Evolutionary conservation across 2,329 filamentous ascomycete genomes (phyloP).

Genomic region (Calycina herbarum): DNA sequence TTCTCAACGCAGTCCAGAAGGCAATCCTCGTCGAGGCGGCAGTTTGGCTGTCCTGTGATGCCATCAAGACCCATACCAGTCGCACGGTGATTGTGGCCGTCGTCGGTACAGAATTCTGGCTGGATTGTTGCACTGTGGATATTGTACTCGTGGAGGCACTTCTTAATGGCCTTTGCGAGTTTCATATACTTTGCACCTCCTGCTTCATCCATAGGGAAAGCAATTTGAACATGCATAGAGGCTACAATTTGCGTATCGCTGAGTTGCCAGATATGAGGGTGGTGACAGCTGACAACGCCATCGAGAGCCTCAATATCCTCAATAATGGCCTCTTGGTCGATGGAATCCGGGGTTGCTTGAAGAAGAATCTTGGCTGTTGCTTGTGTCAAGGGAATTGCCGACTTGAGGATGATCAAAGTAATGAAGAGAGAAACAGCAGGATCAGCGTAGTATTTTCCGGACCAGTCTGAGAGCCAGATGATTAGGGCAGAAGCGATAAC

Average conservation of each 20-base stretch:
- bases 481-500: constrained; percentile 80
- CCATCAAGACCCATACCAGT: constrained; percentile 30
- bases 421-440: constrained; percentile 92
- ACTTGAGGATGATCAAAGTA: constrained; percentile 73
- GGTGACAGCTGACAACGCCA: constrained; percentile 87
- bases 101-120: constrained; percentile 74
- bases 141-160: constrained; percentile 90
- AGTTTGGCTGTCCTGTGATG: constrained; percentile 28
- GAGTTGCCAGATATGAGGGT: constrained; percentile 96
- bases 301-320: constrained; percentile 85
- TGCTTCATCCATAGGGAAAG: constrained; percentile 83
- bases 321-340: constrained; percentile 86
- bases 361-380: constrained; percentile 85
- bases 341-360: constrained; percentile 87
- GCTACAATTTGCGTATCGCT: constrained; percentile 93
- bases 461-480: constrained; percentile 87
- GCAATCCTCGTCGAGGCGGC: constrained; percentile 35
- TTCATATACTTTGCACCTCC: constrained; percentile 84
- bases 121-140: constrained; percentile 98
- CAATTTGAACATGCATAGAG: constrained; percentile 88
- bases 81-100: constrained; percentile 34
- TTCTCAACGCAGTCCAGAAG: constrained; percentile 39
- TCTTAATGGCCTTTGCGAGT: constrained; percentile 76
- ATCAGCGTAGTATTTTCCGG: constrained; percentile 83
- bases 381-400: constrained; percentile 75